Evolutionary conservation across 2,329 filamentous ascomycete genomes (phyloP), one percentile per base, ranked within the genome.

Genomic region (Pyricularia grisea): DNA sequence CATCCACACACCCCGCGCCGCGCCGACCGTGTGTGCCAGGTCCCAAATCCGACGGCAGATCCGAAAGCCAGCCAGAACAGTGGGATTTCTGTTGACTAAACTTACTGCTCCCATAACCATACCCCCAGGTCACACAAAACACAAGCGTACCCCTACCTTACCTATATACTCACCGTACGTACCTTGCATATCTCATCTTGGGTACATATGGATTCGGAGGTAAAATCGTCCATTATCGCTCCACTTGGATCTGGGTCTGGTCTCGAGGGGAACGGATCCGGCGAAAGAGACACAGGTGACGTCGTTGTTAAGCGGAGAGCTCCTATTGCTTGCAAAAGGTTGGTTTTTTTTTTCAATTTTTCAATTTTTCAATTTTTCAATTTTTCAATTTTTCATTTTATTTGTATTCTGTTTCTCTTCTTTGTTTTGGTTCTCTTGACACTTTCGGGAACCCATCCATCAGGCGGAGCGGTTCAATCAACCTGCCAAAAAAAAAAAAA

Each of bases 251-350:
- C 42, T 50, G 42, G 17, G 42, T 50, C 42, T 50, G 42, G 42
- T 50, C 17, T 50, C 42, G 42, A 50, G 42, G 42, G 17, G 42
- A n/a, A 3, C 42, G 42, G 42, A 50, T 50, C 42, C 5, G 20
- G 42, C 20, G 42, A 50, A 50, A 50, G 42, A 50, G 42, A 50
- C 27, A 55, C 66, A 9, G 66, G 69, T 23, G 64, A 68, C 42
- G 68, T 68, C 33, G 25, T 72, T 33, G 66, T 72, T 69, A 74
- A 74, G 66, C 73, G 73, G 23, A 72, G 73, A 1, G 71, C 73
- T 1, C 69, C 73, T 2, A 71, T 74, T 25, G 73, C 73, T n/a
- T 74, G 73, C 42, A 70, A 72, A 42, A 70, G 71, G 70, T 71
- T 7, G 25, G 68, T 63, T 25, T 17, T 17, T 25, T n/a, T 36